Evolutionary conservation across 75 land plant species (phyloP), one percentile per base, ranked within the genome.

Genomic region (Isoetes taiwanensis): DNA sequence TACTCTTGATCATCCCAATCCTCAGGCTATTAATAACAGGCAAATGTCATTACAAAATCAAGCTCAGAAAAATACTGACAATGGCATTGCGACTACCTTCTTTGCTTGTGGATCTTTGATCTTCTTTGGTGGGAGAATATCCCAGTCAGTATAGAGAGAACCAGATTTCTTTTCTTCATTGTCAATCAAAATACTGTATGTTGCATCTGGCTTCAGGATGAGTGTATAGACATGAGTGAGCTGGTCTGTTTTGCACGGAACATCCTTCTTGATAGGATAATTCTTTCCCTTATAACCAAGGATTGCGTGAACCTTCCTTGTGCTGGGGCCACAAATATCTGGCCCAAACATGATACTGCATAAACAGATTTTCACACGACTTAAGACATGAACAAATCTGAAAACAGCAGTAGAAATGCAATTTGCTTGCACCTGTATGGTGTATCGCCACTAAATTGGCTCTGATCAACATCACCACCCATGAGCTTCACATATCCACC

Each of bases 401-500:
- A n/a, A n/a, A 48, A 25, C 16, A 41, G 34, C 46, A 38, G 6
- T 16, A 10, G 2, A 28, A 19, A 38, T 10, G 20, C 10, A 19
- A 16, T 1, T 10, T 9, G 56, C 29, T 59, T 35, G n/a, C n/a
- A 91, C 98, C 95, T 93, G 78, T 93, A 93, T 8, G 96, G 85
- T n/a, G 98, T 91, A 34, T 93, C 90, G 33, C 89, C 85, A 64
- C 98, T 83, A 54, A 93, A 93, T 60, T 72, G 78, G 70, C 81
- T 93, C 59, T 88, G 96, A 65, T 93, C 80, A 53, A 93, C 72
- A 28, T 87, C 75, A 16, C 90, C 90, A 81, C 86, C 77, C 30
- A 93, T 68, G 28, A 93, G 82, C 62, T 93, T 93, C 69, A 93
- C 80, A 74, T 93, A 93, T 32, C 96, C 98, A 59, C 98, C 98